Conservation (phyloP, 306 rosid genomes). For the Abrus pulchellus region DNA sequence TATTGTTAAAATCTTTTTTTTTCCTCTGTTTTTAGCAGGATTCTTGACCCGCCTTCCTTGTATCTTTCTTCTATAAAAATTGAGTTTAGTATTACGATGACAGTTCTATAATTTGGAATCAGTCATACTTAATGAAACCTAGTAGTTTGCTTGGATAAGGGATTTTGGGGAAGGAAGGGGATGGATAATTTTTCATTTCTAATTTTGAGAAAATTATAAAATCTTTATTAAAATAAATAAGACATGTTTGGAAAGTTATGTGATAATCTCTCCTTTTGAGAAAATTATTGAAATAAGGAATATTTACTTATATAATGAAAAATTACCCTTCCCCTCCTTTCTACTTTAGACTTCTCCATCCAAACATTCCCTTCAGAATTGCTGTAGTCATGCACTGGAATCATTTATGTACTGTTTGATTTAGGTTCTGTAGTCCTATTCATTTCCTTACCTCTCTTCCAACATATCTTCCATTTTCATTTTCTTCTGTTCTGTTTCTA, state of each 20-base stretch:
- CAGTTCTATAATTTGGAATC: not conserved
- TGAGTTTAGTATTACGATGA: not conserved
- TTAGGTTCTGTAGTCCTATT: slow-evolving; percentile 2
- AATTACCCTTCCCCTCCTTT: not conserved
- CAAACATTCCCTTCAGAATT: not conserved
- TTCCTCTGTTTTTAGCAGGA: not conserved
- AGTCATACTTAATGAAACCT: not conserved
- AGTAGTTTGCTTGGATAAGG: not conserved
- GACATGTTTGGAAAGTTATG: not conserved
- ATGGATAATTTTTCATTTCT: not conserved
- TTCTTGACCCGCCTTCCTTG: not conserved
- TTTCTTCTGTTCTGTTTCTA: slow-evolving; percentile 23
- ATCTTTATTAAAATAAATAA: not conserved
- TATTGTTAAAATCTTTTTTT: not conserved
- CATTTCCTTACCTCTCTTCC: not conserved
- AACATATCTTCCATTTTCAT: not conserved
- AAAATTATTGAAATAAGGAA: too few relatives aligned
- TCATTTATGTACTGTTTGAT: not conserved
- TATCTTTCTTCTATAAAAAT: not conserved
- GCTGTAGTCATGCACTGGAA: not conserved
- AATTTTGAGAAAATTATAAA: not conserved
- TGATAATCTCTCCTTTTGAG: not conserved
- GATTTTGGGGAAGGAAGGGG: not conserved
- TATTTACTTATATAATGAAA: not conserved
- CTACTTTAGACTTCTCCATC: not conserved